Base-by-base conservation (phyloP, 2,329 filamentous ascomycete species). In the Clonostachys rosea region DNA sequence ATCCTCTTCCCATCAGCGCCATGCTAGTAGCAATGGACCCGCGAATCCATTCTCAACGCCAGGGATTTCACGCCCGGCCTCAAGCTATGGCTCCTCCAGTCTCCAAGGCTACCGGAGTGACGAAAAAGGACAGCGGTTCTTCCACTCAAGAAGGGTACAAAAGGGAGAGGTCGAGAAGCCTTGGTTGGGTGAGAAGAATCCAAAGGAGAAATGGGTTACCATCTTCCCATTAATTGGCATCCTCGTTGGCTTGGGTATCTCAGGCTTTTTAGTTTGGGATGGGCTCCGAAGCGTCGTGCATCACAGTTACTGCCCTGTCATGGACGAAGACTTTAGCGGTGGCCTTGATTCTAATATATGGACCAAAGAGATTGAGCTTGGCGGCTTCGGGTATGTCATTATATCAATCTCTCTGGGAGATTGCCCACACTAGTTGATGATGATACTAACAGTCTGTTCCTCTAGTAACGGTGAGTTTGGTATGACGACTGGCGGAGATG, bases 201-300 rank as follows among this genome's bases (percentile, higher is more conserved):
- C 86, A 12, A 86, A 83, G 63, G 87, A 92, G 74, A 94, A 90
- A 70, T 94, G 89, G 89, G 83, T 89, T 9, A 91, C 85, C 3
- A 90, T 92, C 52, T 78, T 95, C 48, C 89, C 89, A 3, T 60
- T 91, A 40, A 62, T 89, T 20, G 89, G 88, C 42, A 79, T 94
- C 44, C 43, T 83, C 4, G 50, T 91, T 13, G 89, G 89, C 13
- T 62, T 92, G 35, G 78, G 64, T 4, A 68, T 91, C 39, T 80
- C 85, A 1, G 88, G 76, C 2, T 80, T 91, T 57, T 67, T 94
- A 41, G 73, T 94, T 43, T 94, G 83, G 75, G 85, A 91, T 54
- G 89, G 89, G 5, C 62, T 91, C 37, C 69, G 70, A 44, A 84
- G 81, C 47, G 87, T 94, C 4, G 78, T 87, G 35, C 81, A 85